Base-by-base conservation (phyloP, 1,284 basidiomycete species). In the Ganoderma boninense region DNA sequence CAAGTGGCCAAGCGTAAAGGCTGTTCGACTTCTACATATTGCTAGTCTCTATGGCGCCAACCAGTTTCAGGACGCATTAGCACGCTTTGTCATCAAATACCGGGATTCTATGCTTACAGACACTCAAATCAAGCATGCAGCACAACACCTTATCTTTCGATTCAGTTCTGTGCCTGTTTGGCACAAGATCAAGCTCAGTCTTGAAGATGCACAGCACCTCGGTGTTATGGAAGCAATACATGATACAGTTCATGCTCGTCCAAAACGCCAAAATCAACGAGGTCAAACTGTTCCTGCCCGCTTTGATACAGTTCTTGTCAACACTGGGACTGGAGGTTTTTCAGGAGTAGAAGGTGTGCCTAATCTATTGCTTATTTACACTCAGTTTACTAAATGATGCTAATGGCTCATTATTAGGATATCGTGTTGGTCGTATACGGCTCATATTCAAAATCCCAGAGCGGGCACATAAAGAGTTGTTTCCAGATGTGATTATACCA, bases 31-130 rank as follows among this genome's bases (percentile, higher is more conserved):
- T n/a, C 13, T n/a, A 2, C 13, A 6, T 3, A 18, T 11, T 11
- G 5, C 23, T 10, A 38, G 10, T 0, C 6, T 20, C 23, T 82
- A 82, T 65, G 77, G 80, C 0, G 80, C 79, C 1, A 57, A 52
- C 0, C 67, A 68, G 44, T 78, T 83, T 46, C 69, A 63, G 6
- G 74, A 77, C 35, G 80, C 79, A 0, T 74, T 82, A 18, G 74
- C 77, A 1, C 73, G 73, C 1, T 82, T 75, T 59, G 66, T 79
- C 14, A 73, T 77, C 2, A 54, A 52, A 4, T 59, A 62, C 38
- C 26, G 42, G 6, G 16, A 73, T 20, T 71, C 73, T 0, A 6
- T 3, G 0, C 35, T 73, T 11, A 29, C 69, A 11, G 18, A 32
- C 6, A 10, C n/a, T 2, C 29, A 71, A 32, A 20, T 73, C 16